These are phyloP conservation scores for Beta macrorhiza DNA, from an alignment of 179 eudicot genomes.

Conservation along the genomic window DNA sequence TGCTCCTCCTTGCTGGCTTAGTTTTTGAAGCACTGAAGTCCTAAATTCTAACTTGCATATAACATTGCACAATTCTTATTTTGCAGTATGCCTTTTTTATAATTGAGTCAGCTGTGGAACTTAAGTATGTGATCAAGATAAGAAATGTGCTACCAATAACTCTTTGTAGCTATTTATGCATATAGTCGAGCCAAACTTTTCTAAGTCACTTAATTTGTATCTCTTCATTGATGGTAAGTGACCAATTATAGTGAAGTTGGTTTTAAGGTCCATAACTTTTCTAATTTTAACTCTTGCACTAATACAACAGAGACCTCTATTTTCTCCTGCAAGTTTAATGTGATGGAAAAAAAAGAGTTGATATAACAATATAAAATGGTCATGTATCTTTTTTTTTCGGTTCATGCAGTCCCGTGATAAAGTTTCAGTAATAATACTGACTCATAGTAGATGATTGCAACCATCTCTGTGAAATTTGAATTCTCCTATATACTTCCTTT, in stretches of 20 bases:
- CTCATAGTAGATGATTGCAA: background rate
- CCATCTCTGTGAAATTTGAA: background rate
- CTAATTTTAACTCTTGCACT: no score
- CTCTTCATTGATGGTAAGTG: no score
- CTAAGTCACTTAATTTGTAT: no score
- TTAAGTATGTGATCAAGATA: background rate
- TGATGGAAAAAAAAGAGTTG: no score
- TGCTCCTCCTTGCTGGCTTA: slow-evolving; percentile 18
- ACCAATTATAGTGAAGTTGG: no score
- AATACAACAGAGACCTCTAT: no score
- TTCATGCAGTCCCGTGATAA: background rate
- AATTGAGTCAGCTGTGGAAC: background rate
- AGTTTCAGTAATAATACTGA: no score
- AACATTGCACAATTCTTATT: background rate
- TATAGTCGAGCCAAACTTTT: no score
- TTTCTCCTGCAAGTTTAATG: no score
- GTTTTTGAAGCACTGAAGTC: no score
- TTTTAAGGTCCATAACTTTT: no score
- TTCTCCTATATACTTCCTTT: background rate
- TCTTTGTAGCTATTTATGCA: background rate
- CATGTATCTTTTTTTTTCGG: background rate
- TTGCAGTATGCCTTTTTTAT: background rate
- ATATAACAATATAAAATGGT: background rate
- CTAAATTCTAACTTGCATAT: no score
- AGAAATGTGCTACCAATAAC: background rate